A percentile compares a stretch with the other conserved stretches of the same genome.
Evolutionary conservation across 495 filamentous ascomycete genomes (phyloP).

Genomic region (Aeminium ludgeri): DNA sequence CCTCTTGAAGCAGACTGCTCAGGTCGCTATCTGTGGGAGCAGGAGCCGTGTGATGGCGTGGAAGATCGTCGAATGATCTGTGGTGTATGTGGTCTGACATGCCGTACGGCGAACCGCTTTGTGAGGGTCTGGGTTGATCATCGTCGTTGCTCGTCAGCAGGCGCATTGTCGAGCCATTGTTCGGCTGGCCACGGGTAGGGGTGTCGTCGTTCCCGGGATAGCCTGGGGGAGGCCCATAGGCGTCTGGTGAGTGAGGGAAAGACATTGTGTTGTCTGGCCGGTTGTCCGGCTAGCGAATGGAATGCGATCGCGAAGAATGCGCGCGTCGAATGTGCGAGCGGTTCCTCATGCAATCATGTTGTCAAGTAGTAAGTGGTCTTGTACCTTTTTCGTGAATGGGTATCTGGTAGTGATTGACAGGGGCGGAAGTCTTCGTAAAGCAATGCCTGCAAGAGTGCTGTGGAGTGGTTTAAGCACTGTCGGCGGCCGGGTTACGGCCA

Average conservation of each 20-base stretch:
- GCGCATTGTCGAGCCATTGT: slow-evolving; percentile 42
- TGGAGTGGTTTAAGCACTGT: no score
- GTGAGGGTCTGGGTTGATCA: slow-evolving; percentile 3
- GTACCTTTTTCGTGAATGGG: no score
- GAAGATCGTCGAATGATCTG: slow-evolving; percentile 1
- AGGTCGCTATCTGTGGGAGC: slow-evolving; percentile 7
- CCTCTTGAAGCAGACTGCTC: slow-evolving; percentile 15
- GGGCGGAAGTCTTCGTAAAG: no score
- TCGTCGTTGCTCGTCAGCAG: slow-evolving; percentile 40
- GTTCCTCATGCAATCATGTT: slow-evolving; percentile 1
- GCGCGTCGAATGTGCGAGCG: neutral
- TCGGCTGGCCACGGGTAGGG: slow-evolving; percentile 18
- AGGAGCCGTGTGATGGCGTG: neutral
- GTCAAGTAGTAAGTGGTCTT: neutral
- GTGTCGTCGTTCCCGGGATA: slow-evolving; percentile 14
- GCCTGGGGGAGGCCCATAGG: slow-evolving; percentile 12
- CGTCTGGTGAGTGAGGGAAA: slow-evolving; percentile 6
- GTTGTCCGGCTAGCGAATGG: slow-evolving; percentile 10
- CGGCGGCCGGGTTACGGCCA: no score
- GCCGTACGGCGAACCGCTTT: slow-evolving; percentile 8
- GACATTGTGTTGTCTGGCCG: slow-evolving; percentile 1
- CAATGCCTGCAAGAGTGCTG: no score
- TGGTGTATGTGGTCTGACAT: no score
- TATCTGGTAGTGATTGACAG: no score
- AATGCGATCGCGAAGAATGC: slow-evolving; percentile 8